A percentile compares a stretch with the other conserved stretches of the same genome.
phyloP scores from a whole-genome alignment of 345 rosid species.

The Eucalyptus fibrosa region DNA sequence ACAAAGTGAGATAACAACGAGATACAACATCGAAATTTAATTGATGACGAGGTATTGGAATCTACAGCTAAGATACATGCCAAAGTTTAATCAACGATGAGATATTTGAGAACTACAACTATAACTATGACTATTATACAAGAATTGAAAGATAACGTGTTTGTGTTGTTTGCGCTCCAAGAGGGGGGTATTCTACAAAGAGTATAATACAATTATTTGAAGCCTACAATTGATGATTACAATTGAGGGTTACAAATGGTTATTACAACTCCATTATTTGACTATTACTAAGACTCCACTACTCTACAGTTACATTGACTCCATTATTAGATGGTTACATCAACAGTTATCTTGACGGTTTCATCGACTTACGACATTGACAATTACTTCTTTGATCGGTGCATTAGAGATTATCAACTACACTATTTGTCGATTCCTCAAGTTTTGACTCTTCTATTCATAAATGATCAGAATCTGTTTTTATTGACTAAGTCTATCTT shows the following conservation, averaged over 20 bases:
- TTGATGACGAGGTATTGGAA: rapidly evolving
- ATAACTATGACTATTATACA: neutral
- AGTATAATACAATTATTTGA: neutral
- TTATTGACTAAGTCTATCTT: neutral
- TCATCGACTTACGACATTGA: neutral
- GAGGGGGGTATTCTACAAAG: neutral
- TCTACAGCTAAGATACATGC: neutral
- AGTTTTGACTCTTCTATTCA: neutral
- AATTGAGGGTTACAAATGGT: neutral
- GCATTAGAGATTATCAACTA: neutral
- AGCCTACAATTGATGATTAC: neutral
- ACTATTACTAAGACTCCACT: neutral
- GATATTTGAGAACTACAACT: neutral
- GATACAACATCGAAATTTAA: neutral
- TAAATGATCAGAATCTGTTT: neutral
- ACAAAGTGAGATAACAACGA: neutral
- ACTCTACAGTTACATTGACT: neutral
- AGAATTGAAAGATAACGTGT: neutral
- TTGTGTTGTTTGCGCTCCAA: neutral
- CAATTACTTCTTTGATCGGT: neutral
- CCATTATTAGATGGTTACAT: neutral
- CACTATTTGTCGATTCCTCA: neutral
- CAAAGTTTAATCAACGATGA: neutral
- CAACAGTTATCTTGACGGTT: neutral
- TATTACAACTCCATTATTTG: neutral